These are phyloP conservation scores for Lupinus albus DNA, from an alignment of 306 rosid genomes.

Conservation along the genomic window DNA sequence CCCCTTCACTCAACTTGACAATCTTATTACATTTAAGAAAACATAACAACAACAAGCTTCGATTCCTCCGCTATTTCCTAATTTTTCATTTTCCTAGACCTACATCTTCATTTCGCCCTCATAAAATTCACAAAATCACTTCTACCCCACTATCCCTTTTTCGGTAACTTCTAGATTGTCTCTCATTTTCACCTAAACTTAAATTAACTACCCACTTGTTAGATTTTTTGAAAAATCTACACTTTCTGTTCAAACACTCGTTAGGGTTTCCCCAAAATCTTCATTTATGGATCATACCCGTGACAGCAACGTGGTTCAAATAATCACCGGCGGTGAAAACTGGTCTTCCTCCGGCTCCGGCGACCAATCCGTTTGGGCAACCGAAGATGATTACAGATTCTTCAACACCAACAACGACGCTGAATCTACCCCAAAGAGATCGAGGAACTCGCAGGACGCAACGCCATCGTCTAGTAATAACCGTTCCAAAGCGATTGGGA, in stretches of 20 bases:
- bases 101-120: too few relatives aligned
- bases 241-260: constrained; percentile 18
- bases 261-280: constrained; percentile 46
- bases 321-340: constrained; percentile 64
- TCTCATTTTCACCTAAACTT: too few relatives aligned
- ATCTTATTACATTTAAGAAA: too few relatives aligned
- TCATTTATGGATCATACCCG: constrained; percentile 65
- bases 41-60: too few relatives aligned
- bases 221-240: neutral
- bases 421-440: constrained; percentile 77
- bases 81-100: too few relatives aligned
- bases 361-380: constrained; percentile 91
- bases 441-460: constrained; percentile 73
- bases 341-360: constrained; percentile 50
- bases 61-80: too few relatives aligned
- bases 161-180: too few relatives aligned
- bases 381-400: constrained; percentile 88
- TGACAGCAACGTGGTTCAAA: constrained; percentile 81
- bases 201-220: constrained; percentile 21
- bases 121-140: too few relatives aligned
- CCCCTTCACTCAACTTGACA: too few relatives aligned
- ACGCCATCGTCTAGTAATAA: constrained; percentile 51
- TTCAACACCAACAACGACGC: constrained; percentile 67
- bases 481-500: constrained; percentile 84
- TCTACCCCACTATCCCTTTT: too few relatives aligned